phyloP scores from a whole-genome alignment of 148 eudicot species.

The Chenopodium suecicum region DNA sequence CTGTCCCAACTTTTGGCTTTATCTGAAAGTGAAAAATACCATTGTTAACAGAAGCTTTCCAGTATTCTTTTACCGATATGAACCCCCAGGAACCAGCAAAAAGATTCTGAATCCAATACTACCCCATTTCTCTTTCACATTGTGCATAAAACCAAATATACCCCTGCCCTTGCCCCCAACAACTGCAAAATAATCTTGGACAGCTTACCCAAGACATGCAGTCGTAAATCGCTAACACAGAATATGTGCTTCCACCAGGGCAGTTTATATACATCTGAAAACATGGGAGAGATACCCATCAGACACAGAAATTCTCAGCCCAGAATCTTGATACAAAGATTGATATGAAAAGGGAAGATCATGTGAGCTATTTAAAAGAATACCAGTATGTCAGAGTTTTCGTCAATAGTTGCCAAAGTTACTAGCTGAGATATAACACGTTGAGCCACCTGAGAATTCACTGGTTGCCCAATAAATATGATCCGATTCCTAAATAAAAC shows the following conservation, averaged over 20 bases:
- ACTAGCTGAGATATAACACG: slow-evolving; percentile 88
- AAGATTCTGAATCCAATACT: neutral
- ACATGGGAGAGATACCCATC: neutral
- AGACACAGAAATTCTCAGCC: neutral
- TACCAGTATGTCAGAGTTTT: slow-evolving; percentile 88
- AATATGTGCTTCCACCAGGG: slow-evolving; percentile 92
- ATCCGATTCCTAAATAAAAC: slow-evolving; percentile 86
- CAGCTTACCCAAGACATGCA: slow-evolving; percentile 98
- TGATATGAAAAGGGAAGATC: neutral
- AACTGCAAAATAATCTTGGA: neutral
- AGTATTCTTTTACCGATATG: neutral
- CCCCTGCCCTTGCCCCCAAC: neutral
- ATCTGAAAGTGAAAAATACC: slow-evolving; percentile 46
- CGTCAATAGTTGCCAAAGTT: slow-evolving; percentile 84
- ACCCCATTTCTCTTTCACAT: neutral
- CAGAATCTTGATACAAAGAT: neutral
- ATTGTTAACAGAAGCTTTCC: slow-evolving; percentile 1
- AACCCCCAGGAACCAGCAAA: neutral
- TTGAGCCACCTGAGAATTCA: slow-evolving; percentile 76
- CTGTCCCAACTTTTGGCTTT: slow-evolving; percentile 97
- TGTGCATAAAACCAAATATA: neutral
- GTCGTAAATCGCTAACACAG: slow-evolving; percentile 86
- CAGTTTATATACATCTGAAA: slow-evolving; percentile 76
- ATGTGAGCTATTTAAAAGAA: slow-evolving; percentile 9
- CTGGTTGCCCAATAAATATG: slow-evolving; percentile 85